Conservation (phyloP, 331 rosid species). For the Rosa hybrid region DNA sequence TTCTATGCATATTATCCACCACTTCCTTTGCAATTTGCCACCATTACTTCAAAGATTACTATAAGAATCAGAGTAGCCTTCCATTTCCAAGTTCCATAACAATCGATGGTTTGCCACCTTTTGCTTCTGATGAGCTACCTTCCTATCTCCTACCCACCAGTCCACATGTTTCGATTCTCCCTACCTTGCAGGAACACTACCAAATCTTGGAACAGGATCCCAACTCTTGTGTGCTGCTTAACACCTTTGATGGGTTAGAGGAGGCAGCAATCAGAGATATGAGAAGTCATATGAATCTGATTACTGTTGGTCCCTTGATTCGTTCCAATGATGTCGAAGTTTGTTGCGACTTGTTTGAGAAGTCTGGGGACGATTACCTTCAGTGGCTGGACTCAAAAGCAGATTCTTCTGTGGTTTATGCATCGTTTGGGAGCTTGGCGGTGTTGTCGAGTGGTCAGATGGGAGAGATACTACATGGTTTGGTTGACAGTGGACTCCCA, state of each 20-base stretch:
- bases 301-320: conserved; percentile 38
- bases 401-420: conserved; percentile 31
- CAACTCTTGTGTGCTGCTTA: conserved; percentile 22
- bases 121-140: conserved; percentile 18
- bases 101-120: conserved; percentile 30
- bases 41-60: conserved; percentile 21
- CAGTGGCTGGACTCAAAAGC: conserved; percentile 37
- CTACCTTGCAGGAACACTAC: conserved; percentile 17
- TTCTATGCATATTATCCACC: conserved; percentile 24
- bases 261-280: conserved; percentile 25
- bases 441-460: conserved; percentile 21
- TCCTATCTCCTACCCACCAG: conserved; percentile 21
- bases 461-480: conserved; percentile 34
- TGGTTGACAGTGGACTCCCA: conserved; percentile 22
- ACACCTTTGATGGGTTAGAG: conserved; percentile 40
- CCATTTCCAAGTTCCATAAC: conserved; percentile 1
- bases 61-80: not conserved
- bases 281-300: conserved; percentile 1
- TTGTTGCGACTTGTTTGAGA: conserved; percentile 19
- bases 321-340: conserved; percentile 2
- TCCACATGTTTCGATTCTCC: not conserved
- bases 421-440: conserved; percentile 38
- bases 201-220: conserved; percentile 7
- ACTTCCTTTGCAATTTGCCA: conserved; percentile 25
- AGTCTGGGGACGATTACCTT: conserved; percentile 9